phyloP scores from a whole-genome alignment of 140 eudicot species.

The Cichorium intybus region DNA sequence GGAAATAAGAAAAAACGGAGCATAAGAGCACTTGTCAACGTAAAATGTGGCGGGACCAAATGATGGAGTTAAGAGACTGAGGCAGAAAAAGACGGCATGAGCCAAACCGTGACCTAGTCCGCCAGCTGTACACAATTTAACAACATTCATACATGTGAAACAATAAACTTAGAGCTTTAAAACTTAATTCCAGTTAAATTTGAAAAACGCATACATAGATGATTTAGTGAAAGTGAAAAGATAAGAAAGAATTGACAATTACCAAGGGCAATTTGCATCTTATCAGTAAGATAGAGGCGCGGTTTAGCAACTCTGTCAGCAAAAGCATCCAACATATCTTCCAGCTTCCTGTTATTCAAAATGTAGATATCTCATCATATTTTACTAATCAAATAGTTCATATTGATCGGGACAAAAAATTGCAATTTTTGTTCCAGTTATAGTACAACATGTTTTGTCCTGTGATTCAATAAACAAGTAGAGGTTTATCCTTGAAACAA shows the following conservation, averaged over 20 bases:
- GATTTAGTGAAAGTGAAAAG: neutral
- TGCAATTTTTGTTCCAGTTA: neutral
- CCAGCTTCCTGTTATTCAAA: slow-evolving; percentile 64
- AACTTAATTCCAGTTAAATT: neutral
- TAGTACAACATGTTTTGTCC: neutral
- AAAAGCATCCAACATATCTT: slow-evolving; percentile 75
- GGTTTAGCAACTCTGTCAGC: slow-evolving; percentile 96
- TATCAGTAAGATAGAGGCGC: slow-evolving; percentile 82
- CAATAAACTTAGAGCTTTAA: neutral
- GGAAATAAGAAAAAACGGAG: slow-evolving; percentile 90
- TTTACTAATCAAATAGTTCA: neutral
- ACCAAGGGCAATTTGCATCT: slow-evolving; percentile 99
- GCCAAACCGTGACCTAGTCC: slow-evolving; percentile 98
- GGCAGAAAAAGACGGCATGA: slow-evolving; percentile 94
- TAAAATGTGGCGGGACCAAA: slow-evolving; percentile 94
- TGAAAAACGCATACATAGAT: neutral
- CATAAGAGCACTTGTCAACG: slow-evolving; percentile 80
- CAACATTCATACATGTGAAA: neutral
- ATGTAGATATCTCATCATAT: neutral
- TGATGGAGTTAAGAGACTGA: slow-evolving; percentile 90
- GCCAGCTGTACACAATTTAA: slow-evolving; percentile 66
- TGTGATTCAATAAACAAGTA: neutral
- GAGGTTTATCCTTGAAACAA: no score
- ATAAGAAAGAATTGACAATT: slow-evolving; percentile 12
- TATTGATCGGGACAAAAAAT: neutral